Percentiles rank a stretch among this genome's conserved stretches.
These are phyloP conservation scores for Eragrostis tef DNA, from an alignment of 202 grass and related monocot species.

Conservation along the genomic window DNA sequence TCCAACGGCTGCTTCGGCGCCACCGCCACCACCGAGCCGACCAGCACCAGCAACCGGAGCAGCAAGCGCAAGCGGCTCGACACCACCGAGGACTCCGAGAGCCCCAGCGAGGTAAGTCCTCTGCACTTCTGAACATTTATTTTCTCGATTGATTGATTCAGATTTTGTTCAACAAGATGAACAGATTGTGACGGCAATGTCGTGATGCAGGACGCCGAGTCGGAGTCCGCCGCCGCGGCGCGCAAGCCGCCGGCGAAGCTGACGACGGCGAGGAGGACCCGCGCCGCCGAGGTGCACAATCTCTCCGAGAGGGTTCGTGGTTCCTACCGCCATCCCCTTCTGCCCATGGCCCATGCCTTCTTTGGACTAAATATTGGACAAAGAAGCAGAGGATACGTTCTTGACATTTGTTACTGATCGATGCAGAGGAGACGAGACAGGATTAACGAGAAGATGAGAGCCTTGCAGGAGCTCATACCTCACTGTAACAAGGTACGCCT, in stretches of 20 bases:
- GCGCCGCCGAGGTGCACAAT: slow-evolving; percentile 96
- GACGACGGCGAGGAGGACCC: slow-evolving; percentile 63
- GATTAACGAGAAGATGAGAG: slow-evolving; percentile 99
- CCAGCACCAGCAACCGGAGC: slow-evolving; percentile 60
- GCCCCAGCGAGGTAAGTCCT: slow-evolving; percentile 53
- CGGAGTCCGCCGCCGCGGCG: slow-evolving; percentile 57
- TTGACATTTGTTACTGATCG: slow-evolving; percentile 27
- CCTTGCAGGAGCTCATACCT: slow-evolving; percentile 94
- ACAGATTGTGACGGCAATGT: neutral
- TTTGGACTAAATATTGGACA: neutral
- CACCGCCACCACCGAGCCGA: slow-evolving; percentile 50
- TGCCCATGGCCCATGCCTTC: neutral
- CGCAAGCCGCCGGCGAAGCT: slow-evolving; percentile 58
- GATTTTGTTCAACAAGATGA: too few relatives aligned
- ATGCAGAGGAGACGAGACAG: slow-evolving; percentile 94
- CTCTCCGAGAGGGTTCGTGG: slow-evolving; percentile 82
- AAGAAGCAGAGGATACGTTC: neutral
- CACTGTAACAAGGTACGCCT: slow-evolving; percentile 90
- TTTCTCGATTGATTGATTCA: neutral
- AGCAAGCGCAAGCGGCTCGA: slow-evolving; percentile 84
- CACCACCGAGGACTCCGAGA: slow-evolving; percentile 52
- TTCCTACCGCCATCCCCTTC: neutral
- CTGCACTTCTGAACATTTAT: neutral
- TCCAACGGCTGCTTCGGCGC: slow-evolving; percentile 58
- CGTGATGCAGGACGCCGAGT: slow-evolving; percentile 62